These are phyloP conservation scores for Argentina anserina DNA, from an alignment of 306 rosid genomes.

Conservation along the genomic window DNA sequence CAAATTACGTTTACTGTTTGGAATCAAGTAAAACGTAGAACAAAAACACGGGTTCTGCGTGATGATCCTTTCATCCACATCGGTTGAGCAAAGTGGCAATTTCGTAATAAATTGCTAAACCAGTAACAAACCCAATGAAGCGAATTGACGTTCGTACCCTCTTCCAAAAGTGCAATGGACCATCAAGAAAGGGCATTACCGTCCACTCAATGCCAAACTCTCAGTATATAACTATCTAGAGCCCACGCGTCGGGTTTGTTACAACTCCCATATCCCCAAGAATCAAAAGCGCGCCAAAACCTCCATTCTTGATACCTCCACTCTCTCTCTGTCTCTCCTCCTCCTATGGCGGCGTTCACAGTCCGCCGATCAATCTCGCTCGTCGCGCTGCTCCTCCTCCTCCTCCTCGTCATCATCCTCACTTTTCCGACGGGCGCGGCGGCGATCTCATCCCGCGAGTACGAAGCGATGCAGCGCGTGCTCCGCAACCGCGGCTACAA, in stretches of 20 bases:
- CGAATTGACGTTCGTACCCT: background rate
- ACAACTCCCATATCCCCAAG: background rate
- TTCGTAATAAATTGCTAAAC: background rate
- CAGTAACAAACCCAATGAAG: background rate
- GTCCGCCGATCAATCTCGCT: background rate
- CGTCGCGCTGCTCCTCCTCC: slow-evolving; percentile 4
- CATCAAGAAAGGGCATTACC: background rate
- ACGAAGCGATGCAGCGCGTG: slow-evolving; percentile 41
- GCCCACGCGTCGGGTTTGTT: background rate
- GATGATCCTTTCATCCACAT: background rate
- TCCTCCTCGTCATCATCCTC: background rate
- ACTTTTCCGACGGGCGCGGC: background rate
- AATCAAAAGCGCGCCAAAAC: slow-evolving; percentile 5
- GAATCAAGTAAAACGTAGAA: no score
- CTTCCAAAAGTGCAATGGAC: background rate
- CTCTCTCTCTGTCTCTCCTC: background rate
- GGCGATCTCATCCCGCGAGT: slow-evolving; percentile 34
- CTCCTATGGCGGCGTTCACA: slow-evolving; percentile 19
- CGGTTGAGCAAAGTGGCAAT: background rate
- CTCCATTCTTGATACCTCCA: background rate
- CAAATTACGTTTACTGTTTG: no score
- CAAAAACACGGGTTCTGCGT: background rate
- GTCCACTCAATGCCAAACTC: background rate
- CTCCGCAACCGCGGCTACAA: slow-evolving; percentile 53
- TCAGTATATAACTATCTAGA: background rate